A percentile compares a stretch with the other conserved stretches of the same genome.
Conservation (phyloP, 2,329 filamentous ascomycete species). For the Neofusicoccum ribis region DNA sequence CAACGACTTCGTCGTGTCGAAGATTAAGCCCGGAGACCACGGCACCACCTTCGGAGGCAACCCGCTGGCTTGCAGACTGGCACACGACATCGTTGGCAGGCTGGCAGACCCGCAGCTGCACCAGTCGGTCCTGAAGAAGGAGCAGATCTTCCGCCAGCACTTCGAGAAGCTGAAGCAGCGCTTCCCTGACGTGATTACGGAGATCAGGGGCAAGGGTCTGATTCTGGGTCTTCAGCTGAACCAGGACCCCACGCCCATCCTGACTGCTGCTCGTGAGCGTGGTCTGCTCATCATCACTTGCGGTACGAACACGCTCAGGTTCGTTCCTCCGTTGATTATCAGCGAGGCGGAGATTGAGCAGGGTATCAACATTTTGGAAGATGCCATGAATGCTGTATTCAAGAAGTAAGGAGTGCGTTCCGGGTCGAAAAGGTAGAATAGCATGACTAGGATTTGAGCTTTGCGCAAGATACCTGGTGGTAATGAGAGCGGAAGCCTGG, state of each 20-base stretch:
- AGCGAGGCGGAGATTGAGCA: constrained; percentile 76
- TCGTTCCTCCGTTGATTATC: constrained; percentile 85
- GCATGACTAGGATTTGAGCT: not conserved
- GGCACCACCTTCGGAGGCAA: constrained; percentile 95
- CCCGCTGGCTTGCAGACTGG: constrained; percentile 79
- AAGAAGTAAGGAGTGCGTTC: constrained; percentile 23
- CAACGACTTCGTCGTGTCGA: constrained; percentile 66
- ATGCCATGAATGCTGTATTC: constrained; percentile 61
- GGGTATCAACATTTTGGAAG: constrained; percentile 73
- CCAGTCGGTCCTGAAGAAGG: constrained; percentile 67
- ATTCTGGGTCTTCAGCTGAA: constrained; percentile 84
- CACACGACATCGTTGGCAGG: constrained; percentile 79
- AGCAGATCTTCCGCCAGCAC: constrained; percentile 58
- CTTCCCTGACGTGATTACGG: constrained; percentile 71
- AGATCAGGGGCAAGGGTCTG: constrained; percentile 79
- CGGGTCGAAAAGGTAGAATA: constrained; percentile 20
- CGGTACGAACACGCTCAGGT: constrained; percentile 86
- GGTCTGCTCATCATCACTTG: constrained; percentile 90
- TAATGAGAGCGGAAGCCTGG: not conserved
- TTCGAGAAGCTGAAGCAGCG: constrained; percentile 58
- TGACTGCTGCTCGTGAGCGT: constrained; percentile 83
- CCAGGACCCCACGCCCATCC: constrained; percentile 69
- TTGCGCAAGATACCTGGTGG: not conserved
- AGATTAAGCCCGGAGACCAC: constrained; percentile 77
- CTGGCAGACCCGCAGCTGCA: constrained; percentile 73